Evolutionary conservation across 768 basidiomycete genomes (phyloP).

Genomic region (Amanita rubescens): DNA sequence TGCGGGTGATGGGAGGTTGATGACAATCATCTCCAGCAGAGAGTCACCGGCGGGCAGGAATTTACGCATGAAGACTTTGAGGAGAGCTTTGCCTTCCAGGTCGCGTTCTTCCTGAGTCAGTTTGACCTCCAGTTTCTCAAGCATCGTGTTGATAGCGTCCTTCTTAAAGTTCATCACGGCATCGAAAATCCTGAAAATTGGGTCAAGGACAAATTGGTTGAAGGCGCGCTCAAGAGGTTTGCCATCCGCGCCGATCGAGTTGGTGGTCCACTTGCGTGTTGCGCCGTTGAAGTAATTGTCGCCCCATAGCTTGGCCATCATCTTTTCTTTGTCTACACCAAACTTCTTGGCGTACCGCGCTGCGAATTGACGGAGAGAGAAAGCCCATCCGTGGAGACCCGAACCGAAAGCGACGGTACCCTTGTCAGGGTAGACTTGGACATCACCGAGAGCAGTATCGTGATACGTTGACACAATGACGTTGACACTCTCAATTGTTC

Average conservation of each 20-base stretch:
- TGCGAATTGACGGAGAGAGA: slow-evolving; percentile 98
- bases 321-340: slow-evolving; percentile 97
- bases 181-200: slow-evolving; percentile 98
- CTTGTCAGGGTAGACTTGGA: slow-evolving; percentile 97
- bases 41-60: slow-evolving; percentile 99
- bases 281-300: slow-evolving; percentile 99
- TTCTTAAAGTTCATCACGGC: slow-evolving; percentile 99
- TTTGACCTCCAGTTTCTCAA: slow-evolving; percentile 95
- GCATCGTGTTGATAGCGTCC: slow-evolving; percentile 72
- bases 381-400: slow-evolving; percentile 99
- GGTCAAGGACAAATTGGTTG: slow-evolving; percentile 97
- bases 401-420: slow-evolving; percentile 99
- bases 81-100: slow-evolving; percentile 89
- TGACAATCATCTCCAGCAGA: slow-evolving; percentile 99
- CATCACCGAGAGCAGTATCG: slow-evolving; percentile 90
- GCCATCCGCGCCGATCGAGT: slow-evolving; percentile 65
- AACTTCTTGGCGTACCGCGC: slow-evolving; percentile 95
- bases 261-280: slow-evolving; percentile 94
- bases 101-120: slow-evolving; percentile 85
- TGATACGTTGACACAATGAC: slow-evolving; percentile 98
- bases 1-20: slow-evolving; percentile 94
- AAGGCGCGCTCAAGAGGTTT: slow-evolving; percentile 97
- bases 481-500: slow-evolving; percentile 96
- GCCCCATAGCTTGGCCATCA: slow-evolving; percentile 97
- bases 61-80: slow-evolving; percentile 98